Evolutionary conservation across 805 yeast species (phyloP), one percentile per base, ranked within the genome.

Genomic region (Candida montana): DNA sequence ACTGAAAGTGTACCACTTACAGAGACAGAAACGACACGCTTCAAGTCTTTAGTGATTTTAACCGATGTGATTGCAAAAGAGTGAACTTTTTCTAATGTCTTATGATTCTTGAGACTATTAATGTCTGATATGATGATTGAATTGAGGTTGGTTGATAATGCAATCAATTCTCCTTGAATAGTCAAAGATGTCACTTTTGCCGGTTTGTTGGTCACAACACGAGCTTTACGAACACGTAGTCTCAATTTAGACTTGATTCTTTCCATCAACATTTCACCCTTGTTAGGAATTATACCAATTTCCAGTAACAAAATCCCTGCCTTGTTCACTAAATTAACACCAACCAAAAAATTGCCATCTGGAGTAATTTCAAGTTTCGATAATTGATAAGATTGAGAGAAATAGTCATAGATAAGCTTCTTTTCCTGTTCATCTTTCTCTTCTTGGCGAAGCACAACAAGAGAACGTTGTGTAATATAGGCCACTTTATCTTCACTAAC

Each of bases 1-100:
- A 87, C 77, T 50, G 73, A 77, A 23, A 88, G 74, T 1, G 87
- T 72, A 46, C 83, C 81, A 3, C 93, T 85, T 2, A 90, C 95
- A 27, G 91, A 41, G 15, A 41, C 45, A 15, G 45, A 41, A 6
- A 41, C 23, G n/a, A 41, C 24, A 15, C 33, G 34, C 21, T 41
- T 39, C 29, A 33, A 20, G 18, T 41, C 45, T 4, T 24, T 26
- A 5, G 88, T 80, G 45, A 87, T 80, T 3, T 77, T 66, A 9
- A 86, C 77, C 33, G 75, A 72, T 0, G 96, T 88, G 39, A 88
- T 79, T 20, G 95, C 88, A 59, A 85, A 85, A 8, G 72, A 67
- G 58, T 89, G 96, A n/a, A 84, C 79, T 46, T 82, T 75, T 33
- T 72, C 72, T 41, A 78, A 65, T 7, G 69, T 63, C 43, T 72